Evolutionary conservation across 1,139 yeast genomes (phyloP), one percentile per base, ranked within the genome.

Genomic region (Saccharomyces uvarum): DNA sequence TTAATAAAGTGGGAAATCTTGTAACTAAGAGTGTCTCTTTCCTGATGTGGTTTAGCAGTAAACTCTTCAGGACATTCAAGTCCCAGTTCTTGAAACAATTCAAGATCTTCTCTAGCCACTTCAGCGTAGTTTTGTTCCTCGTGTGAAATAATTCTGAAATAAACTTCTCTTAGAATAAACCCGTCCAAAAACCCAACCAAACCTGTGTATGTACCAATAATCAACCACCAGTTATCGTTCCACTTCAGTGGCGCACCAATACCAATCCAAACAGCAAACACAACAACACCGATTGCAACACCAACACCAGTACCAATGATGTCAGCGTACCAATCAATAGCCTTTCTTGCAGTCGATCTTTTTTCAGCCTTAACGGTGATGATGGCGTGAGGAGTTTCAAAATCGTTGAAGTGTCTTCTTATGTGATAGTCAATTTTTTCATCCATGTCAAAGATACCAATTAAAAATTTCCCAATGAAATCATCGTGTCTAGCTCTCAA

Each of bases 181-280:
- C 77, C 76, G 57, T 74, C 77, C 44, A 70, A 56, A 56, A 73
- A 73, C 3, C 77, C 76, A 33, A 73, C 63, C 29, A 74, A 62
- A 24, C 77, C 77, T 0, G 77, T 72, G 56, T 74, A 74, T 2
- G 77, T 72, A 51, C 77, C 77, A 57, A 73, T 73, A 41, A 74
- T 71, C 41, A 74, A 61, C 76, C 76, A 74, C 77, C 77, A 74
- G 53, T 72, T 63, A 46, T 68, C 69, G 57, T 62, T 60, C 70
- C 71, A 74, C 32, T 62, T 28, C 71, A 73, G 64, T 7, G 62
- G 54, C 46, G 62, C 56, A 47, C 77, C 77, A 48, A 72, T 63
- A 31, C 63, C 66, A 19, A 72, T 27, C 77, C 77, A 74, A n/a
- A 61, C 68, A 7, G 61, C 61, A 51, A 74, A 68, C 7, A 69